phyloP scores from a whole-genome alignment of 148 eudicot genomes.

The Rhododendron kiyosumense region DNA sequence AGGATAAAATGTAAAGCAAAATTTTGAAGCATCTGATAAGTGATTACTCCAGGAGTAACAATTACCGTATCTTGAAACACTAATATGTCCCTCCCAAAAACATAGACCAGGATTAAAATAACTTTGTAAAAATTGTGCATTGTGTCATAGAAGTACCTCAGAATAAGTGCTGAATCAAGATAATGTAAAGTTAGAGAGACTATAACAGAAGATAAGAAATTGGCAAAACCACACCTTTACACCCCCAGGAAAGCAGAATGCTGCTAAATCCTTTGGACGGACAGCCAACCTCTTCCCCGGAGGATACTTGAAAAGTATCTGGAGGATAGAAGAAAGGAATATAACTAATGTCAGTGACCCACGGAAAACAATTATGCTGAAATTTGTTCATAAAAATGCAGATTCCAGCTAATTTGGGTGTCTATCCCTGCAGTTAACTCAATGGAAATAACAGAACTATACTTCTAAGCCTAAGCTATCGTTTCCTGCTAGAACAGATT shows the following conservation, averaged over 20 bases:
- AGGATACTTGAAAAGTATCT: constrained; percentile 89
- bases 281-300: constrained; percentile 74
- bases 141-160: background rate
- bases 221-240: constrained; percentile 54
- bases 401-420: background rate
- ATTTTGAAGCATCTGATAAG: background rate
- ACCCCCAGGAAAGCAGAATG: constrained; percentile 92
- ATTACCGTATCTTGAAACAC: background rate
- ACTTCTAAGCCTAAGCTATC: background rate
- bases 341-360: background rate
- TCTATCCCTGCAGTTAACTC: background rate
- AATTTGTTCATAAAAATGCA: background rate
- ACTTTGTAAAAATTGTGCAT: background rate
- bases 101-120: background rate
- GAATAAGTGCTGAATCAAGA: background rate
- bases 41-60: too few species aligned
- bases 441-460: too few species aligned
- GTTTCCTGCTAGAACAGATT: background rate
- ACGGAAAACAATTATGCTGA: background rate
- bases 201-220: background rate
- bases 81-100: background rate
- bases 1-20: background rate
- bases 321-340: constrained; percentile 14
- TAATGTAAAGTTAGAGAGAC: background rate
- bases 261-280: constrained; percentile 74